Conservation (phyloP, 306 rosid species). For the Mimosa pudica region DNA sequence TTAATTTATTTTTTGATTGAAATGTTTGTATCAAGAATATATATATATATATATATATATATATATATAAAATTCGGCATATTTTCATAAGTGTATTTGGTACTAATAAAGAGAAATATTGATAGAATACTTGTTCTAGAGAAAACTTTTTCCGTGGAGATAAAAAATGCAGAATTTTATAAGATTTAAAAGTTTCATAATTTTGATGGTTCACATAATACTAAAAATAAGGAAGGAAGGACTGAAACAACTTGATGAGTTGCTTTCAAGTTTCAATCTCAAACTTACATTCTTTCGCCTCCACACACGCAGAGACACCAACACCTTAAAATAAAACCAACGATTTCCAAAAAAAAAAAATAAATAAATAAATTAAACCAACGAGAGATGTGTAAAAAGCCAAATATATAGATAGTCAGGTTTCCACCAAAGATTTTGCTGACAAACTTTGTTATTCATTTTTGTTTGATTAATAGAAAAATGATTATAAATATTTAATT, state of each 20-base stretch:
- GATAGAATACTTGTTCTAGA: not conserved
- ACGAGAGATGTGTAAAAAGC: not conserved
- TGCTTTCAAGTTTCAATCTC: not conserved
- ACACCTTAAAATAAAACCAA: not conserved
- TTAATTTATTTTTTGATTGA: not conserved
- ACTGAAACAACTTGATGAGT: not conserved
- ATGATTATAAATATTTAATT: too few relatives aligned
- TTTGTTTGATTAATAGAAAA: too few relatives aligned
- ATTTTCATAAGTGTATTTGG: not conserved
- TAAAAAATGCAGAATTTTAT: not conserved
- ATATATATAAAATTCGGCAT: not conserved
- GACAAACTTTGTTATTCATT: not conserved
- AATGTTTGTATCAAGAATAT: not conserved
- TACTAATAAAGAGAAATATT: not conserved
- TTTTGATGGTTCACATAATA: not conserved
- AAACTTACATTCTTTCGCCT: not conserved
- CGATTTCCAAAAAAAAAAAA: not conserved
- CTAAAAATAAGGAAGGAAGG: not conserved
- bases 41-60: not conserved
- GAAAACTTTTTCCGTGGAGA: not conserved
- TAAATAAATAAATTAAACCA: not conserved
- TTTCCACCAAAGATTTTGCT: not conserved
- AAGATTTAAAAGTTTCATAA: not conserved
- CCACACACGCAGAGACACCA: not conserved
- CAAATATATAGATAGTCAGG: not conserved